Conservation (phyloP, 108 stramenopile genomes). For the Cyclotella atomus region DNA sequence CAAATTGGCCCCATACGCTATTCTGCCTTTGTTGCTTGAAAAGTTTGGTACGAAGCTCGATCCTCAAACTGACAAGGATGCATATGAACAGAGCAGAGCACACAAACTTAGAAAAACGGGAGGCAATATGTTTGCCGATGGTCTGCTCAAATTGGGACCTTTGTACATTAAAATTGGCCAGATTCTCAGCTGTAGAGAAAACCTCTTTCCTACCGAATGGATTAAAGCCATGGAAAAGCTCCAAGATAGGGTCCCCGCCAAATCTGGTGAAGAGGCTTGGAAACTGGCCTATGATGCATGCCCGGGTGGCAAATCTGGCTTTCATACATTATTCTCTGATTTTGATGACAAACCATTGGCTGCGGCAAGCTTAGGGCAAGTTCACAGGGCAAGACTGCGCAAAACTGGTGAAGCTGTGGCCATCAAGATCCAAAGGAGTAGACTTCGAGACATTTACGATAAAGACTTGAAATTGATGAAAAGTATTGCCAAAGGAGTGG, state of each 20-base stretch:
- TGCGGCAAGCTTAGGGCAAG: conserved; percentile 91
- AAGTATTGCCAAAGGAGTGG: conserved; percentile 72
- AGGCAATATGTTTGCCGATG: conserved; percentile 67
- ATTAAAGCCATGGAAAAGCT: conserved; percentile 83
- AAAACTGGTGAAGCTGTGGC: conserved; percentile 71
- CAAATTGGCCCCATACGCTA: conserved; percentile 24
- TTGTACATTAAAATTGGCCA: conserved; percentile 94
- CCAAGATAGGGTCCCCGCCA: conserved; percentile 93
- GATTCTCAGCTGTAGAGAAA: conserved; percentile 87
- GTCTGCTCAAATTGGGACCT: conserved; percentile 82
- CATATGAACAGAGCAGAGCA: neutral
- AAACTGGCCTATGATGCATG: conserved; percentile 74
- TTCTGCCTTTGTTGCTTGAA: conserved; percentile 29
- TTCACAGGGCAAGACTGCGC: conserved; percentile 84
- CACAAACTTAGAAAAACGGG: conserved; percentile 37
- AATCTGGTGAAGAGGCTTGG: conserved; percentile 79
- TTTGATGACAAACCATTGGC: conserved; percentile 88
- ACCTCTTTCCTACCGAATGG: conserved; percentile 89
- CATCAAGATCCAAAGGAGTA: conserved; percentile 90
- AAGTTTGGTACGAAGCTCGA: conserved; percentile 23
- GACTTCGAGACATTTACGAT: conserved; percentile 86
- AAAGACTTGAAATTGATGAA: conserved; percentile 89
- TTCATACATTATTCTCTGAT: conserved; percentile 72
- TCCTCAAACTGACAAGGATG: neutral
- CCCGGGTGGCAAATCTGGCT: conserved; percentile 56